A percentile compares a stretch with the other conserved stretches of the same genome.
Conservation (phyloP, 106 monocot species). For the Dendrobium officinale region DNA sequence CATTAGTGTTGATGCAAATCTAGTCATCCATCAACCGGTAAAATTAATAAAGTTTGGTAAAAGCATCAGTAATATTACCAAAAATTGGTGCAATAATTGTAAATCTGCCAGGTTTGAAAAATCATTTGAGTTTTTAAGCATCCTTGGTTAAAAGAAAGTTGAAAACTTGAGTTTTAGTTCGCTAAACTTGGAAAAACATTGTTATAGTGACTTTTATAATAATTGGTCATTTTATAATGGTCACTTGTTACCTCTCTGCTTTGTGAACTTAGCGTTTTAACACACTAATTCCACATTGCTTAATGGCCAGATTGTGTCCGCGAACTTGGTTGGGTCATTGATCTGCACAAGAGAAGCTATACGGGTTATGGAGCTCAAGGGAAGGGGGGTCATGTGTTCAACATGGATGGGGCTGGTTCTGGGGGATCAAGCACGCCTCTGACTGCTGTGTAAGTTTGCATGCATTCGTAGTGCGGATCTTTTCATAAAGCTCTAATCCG, state of each 20-base stretch:
- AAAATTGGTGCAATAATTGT: no score
- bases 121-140: no score
- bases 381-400: constrained; percentile 93
- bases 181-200: not conserved
- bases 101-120: no score
- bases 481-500: not conserved
- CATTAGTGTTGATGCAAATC: no score
- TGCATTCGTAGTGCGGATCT: not conserved
- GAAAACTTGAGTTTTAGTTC: not conserved
- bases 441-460: constrained; percentile 82
- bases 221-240: not conserved
- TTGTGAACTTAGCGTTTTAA: not conserved
- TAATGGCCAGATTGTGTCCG: constrained; percentile 74
- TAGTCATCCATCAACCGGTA: no score
- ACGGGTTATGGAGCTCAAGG: constrained; percentile 62
- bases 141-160: no score
- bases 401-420: constrained; percentile 99
- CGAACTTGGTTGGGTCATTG: constrained; percentile 90
- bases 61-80: no score
- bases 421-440: constrained; percentile 98
- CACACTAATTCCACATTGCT: constrained; percentile 1
- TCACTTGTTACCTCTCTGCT: not conserved
- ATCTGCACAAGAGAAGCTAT: constrained; percentile 97
- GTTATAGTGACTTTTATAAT: not conserved
- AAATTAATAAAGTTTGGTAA: no score